Evolutionary conservation across 352 stramenopile species (phyloP).

Genomic region (Globisporangium acanthophoron): DNA sequence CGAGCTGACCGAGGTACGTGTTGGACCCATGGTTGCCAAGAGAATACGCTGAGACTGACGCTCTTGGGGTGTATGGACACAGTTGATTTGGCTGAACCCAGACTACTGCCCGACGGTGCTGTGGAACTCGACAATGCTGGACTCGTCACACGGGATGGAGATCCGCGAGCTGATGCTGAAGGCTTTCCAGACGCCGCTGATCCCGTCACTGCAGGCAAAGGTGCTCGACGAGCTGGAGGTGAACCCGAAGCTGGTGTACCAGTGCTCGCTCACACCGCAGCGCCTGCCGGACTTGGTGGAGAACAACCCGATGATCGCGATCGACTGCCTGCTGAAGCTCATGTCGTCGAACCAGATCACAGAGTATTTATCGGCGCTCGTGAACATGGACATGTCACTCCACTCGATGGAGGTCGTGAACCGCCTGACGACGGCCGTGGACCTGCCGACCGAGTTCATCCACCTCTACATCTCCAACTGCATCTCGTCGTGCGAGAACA

Average conservation of each 20-base stretch:
- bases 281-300: slow-evolving; percentile 96
- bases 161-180: slow-evolving; percentile 88
- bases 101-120: slow-evolving; percentile 88
- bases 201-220: slow-evolving; percentile 87
- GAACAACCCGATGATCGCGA: slow-evolving; percentile 97
- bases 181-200: slow-evolving; percentile 86
- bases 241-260: slow-evolving; percentile 88
- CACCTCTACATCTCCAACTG: slow-evolving; percentile 99
- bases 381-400: slow-evolving; percentile 99
- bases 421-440: slow-evolving; percentile 87
- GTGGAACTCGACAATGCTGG: slow-evolving; percentile 89
- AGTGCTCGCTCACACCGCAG: slow-evolving; percentile 90
- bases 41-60: background rate
- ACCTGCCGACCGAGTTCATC: slow-evolving; percentile 96
- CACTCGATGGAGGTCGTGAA: slow-evolving; percentile 99
- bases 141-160: slow-evolving; percentile 80
- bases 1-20: slow-evolving; percentile 63
- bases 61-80: background rate
- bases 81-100: slow-evolving; percentile 90
- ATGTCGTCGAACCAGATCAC: slow-evolving; percentile 91
- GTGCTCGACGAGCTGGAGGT: slow-evolving; percentile 86
- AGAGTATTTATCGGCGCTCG: slow-evolving; percentile 95
- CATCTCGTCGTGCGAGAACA: slow-evolving; percentile 98
- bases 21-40: background rate
- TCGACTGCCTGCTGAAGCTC: slow-evolving; percentile 93